Base-by-base conservation (phyloP, 73 alveolate species). In the Paramecium pentaurelia region DNA sequence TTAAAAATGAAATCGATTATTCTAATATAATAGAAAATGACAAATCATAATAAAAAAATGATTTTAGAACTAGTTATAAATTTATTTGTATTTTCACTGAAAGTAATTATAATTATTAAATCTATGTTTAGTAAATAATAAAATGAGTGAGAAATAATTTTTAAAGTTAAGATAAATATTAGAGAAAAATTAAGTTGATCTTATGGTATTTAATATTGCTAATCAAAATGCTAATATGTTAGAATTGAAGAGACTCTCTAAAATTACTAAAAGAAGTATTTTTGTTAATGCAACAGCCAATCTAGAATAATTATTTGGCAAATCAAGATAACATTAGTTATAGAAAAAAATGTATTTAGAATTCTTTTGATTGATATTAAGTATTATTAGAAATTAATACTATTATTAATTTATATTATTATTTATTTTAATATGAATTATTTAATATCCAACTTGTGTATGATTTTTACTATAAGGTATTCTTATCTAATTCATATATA, bases 231-330 rank as follows among this genome's bases (percentile, higher is more conserved):
- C 71, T 27, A 80, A 80, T 80, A 80, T 80, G 91, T 49, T 80
- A 8, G 91, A 80, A 25, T 42, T 80, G 16, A 80, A 80, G 51
- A 80, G 18, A 80, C 47, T 80, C 10, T 80, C 91, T n/a, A 80
- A 80, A 20, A 80, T 80, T 10, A 80, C 91, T 27, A 77, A 77
- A 20, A 80, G 91, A 80, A 45, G 77, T 18, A 40, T 45, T 7
- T 80, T 80, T 49, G 91, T 80, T 16, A 80, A 80, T 80, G 91
- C 91, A 6, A 80, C 91, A 6, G 91, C 91, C 1, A 80, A 80
- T 80, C 14, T 80, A 12, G 91, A 80, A 36, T 12, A 80, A 18
- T 36, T 80, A 20, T 80, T 80, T 80, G 91, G 91, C 1, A 80
- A 80, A 80, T 80, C 91, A 27, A 14, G 91, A 40, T 47, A 80